Evolutionary conservation across 768 basidiomycete genomes (phyloP).

Genomic region (Leccinum aurantiacum): DNA sequence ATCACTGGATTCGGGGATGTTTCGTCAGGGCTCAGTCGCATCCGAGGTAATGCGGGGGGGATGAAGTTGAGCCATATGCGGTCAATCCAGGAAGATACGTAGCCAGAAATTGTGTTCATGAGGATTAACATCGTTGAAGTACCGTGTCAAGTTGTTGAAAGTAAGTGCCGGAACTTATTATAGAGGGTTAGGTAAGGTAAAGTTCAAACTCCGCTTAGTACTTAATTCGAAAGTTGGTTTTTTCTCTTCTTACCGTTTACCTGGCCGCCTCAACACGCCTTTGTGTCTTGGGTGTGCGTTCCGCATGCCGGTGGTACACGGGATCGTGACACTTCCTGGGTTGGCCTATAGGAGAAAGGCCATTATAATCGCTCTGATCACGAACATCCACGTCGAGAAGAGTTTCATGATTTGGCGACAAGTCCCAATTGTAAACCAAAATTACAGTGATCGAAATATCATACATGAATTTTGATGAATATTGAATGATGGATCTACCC

Average conservation of each 20-base stretch:
- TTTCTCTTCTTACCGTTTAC: slow-evolving; percentile 36
- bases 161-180: neutral
- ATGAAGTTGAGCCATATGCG: slow-evolving; percentile 21
- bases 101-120: slow-evolving; percentile 10
- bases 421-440: neutral
- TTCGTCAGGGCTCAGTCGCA: slow-evolving; percentile 59
- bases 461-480: neutral
- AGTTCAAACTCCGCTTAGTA: slow-evolving; percentile 30
- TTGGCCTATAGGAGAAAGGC: slow-evolving; percentile 56
- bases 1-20: slow-evolving; percentile 59
- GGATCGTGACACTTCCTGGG: slow-evolving; percentile 39
- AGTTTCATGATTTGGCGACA: slow-evolving; percentile 89
- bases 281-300: slow-evolving; percentile 54
- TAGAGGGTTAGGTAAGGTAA: neutral
- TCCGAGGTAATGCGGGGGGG: slow-evolving; percentile 50
- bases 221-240: neutral
- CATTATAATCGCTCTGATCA: slow-evolving; percentile 85
- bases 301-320: slow-evolving; percentile 53
- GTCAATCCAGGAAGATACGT: slow-evolving; percentile 23
- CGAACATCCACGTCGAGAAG: slow-evolving; percentile 65
- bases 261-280: slow-evolving; percentile 45
- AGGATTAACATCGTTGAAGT: neutral
- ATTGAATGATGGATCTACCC: slow-evolving; percentile 10
- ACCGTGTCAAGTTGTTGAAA: neutral
- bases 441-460: neutral